These are phyloP conservation scores for Podaxis carcinomalis DNA, from an alignment of 768 basidiomycete species.

Conservation along the genomic window DNA sequence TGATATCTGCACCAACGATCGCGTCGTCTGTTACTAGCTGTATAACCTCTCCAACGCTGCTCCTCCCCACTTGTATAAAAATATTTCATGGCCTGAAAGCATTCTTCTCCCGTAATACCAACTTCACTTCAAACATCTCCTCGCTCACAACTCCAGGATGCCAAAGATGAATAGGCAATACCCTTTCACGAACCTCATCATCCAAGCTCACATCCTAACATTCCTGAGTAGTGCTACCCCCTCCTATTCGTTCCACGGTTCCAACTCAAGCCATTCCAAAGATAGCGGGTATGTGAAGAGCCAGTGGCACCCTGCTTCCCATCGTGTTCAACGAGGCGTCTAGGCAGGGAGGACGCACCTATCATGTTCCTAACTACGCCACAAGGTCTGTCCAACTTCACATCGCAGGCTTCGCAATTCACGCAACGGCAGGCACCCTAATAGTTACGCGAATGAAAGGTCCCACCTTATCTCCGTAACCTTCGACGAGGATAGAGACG, in stretches of 20 bases:
- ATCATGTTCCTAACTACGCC: conserved; percentile 37
- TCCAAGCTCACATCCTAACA: conserved; percentile 1
- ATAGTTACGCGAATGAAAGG: conserved; percentile 34
- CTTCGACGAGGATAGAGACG: conserved; percentile 29
- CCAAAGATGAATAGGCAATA: conserved; percentile 11
- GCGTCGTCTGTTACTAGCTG: neutral
- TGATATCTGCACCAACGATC: neutral
- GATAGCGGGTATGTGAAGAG: conserved; percentile 30
- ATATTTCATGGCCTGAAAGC: conserved; percentile 15
- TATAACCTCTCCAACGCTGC: neutral
- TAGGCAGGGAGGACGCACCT: conserved; percentile 32
- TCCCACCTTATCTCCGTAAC: conserved; percentile 31
- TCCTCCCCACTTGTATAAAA: conserved; percentile 7
- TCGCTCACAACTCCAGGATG: conserved; percentile 4
- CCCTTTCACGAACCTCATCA: neutral
- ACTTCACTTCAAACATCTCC: neutral
- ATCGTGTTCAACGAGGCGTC: conserved; percentile 3
- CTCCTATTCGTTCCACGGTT: conserved; percentile 32
- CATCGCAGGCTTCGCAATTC: conserved; percentile 4
- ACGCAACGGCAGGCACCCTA: conserved; percentile 4
- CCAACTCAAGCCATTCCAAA: conserved; percentile 35
- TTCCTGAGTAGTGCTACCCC: conserved; percentile 19
- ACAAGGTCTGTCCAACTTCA: conserved; percentile 26
- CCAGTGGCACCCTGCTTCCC: neutral
- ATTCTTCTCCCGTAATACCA: neutral